Evolutionary conservation across 2,329 filamentous ascomycete species (phyloP).

Genomic region (Chalaropsis ovoidea): DNA sequence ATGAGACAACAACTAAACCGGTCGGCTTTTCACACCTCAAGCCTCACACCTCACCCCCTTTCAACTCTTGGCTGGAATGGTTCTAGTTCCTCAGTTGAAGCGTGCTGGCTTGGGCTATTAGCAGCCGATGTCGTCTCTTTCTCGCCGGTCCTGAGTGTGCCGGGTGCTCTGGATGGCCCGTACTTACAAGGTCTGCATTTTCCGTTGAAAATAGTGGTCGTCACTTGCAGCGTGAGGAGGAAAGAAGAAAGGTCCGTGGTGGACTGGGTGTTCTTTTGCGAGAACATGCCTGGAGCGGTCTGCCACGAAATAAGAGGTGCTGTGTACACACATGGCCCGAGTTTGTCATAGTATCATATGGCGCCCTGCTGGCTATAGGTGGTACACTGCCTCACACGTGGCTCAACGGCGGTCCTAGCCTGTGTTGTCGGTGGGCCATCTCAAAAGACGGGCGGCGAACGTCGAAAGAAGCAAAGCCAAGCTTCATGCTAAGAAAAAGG

Average conservation of each 20-base stretch:
- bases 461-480: too few relatives aligned
- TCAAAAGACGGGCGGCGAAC: not conserved
- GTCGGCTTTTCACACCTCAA: not conserved
- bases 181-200: not conserved
- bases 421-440: not conserved
- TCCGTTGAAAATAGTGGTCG: constrained; percentile 3
- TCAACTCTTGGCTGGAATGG: not conserved
- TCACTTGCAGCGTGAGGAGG: constrained; percentile 2
- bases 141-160: not conserved
- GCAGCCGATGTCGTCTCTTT: not conserved
- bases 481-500: not conserved
- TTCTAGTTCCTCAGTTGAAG: not conserved
- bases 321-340: constrained; percentile 1
- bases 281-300: not conserved
- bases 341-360: not conserved
- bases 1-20: not conserved
- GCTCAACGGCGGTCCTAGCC: not conserved
- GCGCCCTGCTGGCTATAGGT: not conserved
- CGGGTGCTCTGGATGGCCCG: not conserved
- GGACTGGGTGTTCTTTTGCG: not conserved
- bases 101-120: not conserved
- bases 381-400: constrained; percentile 12
- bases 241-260: constrained; percentile 11
- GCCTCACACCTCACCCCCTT: not conserved
- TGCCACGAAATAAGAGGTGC: not conserved